Evolutionary conservation across 164 flowering plant genomes (phyloP).

Genomic region (Warburgia ugandensis): DNA sequence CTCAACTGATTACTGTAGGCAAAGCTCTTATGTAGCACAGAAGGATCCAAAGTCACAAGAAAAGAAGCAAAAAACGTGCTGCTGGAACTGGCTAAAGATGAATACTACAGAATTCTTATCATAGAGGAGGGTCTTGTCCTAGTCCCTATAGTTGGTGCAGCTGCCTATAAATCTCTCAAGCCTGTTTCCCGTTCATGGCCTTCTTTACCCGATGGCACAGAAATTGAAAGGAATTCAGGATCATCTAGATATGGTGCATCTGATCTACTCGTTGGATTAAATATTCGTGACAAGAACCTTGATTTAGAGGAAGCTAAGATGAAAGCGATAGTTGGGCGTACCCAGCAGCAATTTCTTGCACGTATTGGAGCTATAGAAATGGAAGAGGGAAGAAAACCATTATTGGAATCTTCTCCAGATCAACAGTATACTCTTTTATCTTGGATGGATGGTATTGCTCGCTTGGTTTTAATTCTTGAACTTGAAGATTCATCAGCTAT

Average conservation of each 20-base stretch:
- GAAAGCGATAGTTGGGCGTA: slow-evolving; percentile 62
- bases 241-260: slow-evolving; percentile 79
- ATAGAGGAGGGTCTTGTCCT: slow-evolving; percentile 78
- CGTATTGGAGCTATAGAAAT: slow-evolving; percentile 79
- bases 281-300: slow-evolving; percentile 32
- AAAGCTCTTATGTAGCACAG: slow-evolving; percentile 30
- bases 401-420: slow-evolving; percentile 18
- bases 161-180: slow-evolving; percentile 59
- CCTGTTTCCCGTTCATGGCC: slow-evolving; percentile 72
- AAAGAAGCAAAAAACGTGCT: slow-evolving; percentile 69
- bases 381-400: slow-evolving; percentile 34
- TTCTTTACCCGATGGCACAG: slow-evolving; percentile 77
- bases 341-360: slow-evolving; percentile 80
- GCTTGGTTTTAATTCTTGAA: slow-evolving; percentile 75
- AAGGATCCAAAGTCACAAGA: slow-evolving; percentile 42
- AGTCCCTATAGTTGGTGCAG: slow-evolving; percentile 72
- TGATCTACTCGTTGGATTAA: slow-evolving; percentile 69
- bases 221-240: slow-evolving; percentile 41
- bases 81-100: slow-evolving; percentile 67
- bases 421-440: slow-evolving; percentile 54
- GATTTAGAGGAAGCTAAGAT: slow-evolving; percentile 58
- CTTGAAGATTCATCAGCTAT: slow-evolving; percentile 69
- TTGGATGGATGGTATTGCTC: slow-evolving; percentile 82
- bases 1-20: slow-evolving; percentile 78
- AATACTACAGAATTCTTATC: slow-evolving; percentile 59